A percentile compares a stretch with the other conserved stretches of the same genome.
phyloP scores from a whole-genome alignment of 495 filamentous ascomycete genomes.

The Daldinia grandis region DNA sequence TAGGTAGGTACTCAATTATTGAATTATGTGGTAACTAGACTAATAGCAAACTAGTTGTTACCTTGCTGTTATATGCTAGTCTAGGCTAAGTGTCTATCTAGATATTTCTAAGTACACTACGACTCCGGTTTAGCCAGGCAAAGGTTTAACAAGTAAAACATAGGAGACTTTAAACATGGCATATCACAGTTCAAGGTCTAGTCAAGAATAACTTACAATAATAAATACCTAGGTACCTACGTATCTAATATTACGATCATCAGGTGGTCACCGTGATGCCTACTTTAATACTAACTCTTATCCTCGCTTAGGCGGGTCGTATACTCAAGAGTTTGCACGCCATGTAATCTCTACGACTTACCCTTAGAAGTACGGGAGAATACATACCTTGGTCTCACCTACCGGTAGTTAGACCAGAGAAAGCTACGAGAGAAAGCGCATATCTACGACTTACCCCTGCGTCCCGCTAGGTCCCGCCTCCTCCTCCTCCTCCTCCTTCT shows the following conservation, averaged over 20 bases:
- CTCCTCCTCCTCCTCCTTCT: too few relatives aligned
- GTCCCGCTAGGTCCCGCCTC: background rate
- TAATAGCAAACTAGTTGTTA: too few relatives aligned
- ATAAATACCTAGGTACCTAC: too few relatives aligned
- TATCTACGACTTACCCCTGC: background rate
- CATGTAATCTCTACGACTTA: slow-evolving; percentile 1
- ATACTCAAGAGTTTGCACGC: background rate
- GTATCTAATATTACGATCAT: background rate
- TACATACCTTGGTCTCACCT: background rate
- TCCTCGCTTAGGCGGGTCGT: background rate
- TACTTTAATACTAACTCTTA: background rate
- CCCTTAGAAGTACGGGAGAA: background rate
- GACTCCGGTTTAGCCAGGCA: too few relatives aligned
- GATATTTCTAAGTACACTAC: too few relatives aligned
- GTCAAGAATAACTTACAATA: background rate
- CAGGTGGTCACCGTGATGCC: background rate
- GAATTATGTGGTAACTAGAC: too few relatives aligned
- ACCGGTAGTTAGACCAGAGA: background rate
- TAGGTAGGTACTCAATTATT: too few relatives aligned
- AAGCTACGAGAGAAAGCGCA: background rate
- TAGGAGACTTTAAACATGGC: background rate
- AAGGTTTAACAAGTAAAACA: too few relatives aligned
- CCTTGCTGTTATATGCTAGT: too few relatives aligned
- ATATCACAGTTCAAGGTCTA: background rate
- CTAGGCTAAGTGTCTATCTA: too few relatives aligned